Evolutionary conservation across 805 yeast species (phyloP).

Genomic region (Priceomyces carsonii): DNA sequence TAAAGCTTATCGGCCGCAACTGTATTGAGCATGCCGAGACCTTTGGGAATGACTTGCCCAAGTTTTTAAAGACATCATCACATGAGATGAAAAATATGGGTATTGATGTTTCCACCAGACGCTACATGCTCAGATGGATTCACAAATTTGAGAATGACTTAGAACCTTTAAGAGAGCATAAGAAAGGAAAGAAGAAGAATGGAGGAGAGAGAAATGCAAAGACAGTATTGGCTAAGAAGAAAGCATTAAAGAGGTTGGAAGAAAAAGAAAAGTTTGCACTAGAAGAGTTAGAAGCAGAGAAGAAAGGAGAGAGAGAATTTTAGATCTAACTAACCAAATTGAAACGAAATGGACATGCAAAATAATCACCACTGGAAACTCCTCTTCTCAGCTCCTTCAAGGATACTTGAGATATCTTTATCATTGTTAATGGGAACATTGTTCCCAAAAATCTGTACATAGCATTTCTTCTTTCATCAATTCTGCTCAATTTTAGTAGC

Average conservation of each 20-base stretch:
- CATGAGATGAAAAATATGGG: conserved; percentile 71
- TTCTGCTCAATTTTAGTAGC: too few relatives aligned
- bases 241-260: conserved; percentile 60
- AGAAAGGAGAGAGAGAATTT: conserved; percentile 43
- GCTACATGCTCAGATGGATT: conserved; percentile 72
- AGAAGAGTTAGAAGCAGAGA: conserved; percentile 41
- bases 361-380: not conserved
- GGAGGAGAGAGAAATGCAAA: conserved; percentile 87
- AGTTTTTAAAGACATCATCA: conserved; percentile 59
- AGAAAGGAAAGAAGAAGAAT: conserved; percentile 67
- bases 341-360: conserved; percentile 5
- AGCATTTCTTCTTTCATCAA: too few relatives aligned
- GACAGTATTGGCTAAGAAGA: conserved; percentile 49
- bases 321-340: too few relatives aligned
- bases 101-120: conserved; percentile 67
- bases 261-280: conserved; percentile 45
- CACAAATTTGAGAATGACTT: conserved; percentile 62
- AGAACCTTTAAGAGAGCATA: conserved; percentile 54
- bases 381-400: not conserved
- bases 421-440: too few relatives aligned
- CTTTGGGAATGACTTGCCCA: conserved; percentile 60
- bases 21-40: conserved; percentile 64
- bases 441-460: too few relatives aligned
- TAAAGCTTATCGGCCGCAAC: conserved; percentile 77
- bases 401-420: too few relatives aligned